phyloP scores from a whole-genome alignment of 2,329 filamentous ascomycete species.

The Stylonectria norvegica region DNA sequence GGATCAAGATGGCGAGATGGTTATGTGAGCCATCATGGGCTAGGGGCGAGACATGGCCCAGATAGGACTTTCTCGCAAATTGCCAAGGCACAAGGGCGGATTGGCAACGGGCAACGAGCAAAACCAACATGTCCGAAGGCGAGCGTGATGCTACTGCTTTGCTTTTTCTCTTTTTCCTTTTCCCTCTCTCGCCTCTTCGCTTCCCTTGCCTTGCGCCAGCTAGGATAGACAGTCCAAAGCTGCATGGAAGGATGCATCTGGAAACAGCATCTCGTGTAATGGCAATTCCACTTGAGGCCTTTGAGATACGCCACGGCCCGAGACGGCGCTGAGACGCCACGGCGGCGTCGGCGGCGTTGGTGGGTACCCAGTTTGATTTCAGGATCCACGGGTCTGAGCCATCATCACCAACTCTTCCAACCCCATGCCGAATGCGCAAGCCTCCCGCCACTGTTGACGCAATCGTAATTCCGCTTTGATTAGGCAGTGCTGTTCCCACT shows the following conservation, averaged over 20 bases:
- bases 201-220: conserved; percentile 4
- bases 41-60: no score
- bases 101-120: conserved; percentile 4
- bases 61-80: conserved; percentile 17
- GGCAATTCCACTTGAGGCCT: neutral
- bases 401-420: conserved; percentile 2
- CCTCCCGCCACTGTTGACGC: conserved; percentile 11
- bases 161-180: neutral
- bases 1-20: no score
- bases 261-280: conserved; percentile 13
- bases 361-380: neutral
- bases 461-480: conserved; percentile 5
- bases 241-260: conserved; percentile 4
- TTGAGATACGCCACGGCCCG: neutral
- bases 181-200: conserved; percentile 1
- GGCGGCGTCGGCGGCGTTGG: neutral
- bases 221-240: no score
- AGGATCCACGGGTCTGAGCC: neutral
- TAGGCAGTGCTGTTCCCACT: neutral
- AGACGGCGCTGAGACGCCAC: neutral
- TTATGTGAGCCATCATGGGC: no score
- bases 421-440: conserved; percentile 7
- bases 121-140: neutral
- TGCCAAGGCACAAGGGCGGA: conserved; percentile 8
- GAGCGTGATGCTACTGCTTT: neutral